phyloP scores from a whole-genome alignment of 192 early-diverging fungal species.

The Podila horticola region DNA sequence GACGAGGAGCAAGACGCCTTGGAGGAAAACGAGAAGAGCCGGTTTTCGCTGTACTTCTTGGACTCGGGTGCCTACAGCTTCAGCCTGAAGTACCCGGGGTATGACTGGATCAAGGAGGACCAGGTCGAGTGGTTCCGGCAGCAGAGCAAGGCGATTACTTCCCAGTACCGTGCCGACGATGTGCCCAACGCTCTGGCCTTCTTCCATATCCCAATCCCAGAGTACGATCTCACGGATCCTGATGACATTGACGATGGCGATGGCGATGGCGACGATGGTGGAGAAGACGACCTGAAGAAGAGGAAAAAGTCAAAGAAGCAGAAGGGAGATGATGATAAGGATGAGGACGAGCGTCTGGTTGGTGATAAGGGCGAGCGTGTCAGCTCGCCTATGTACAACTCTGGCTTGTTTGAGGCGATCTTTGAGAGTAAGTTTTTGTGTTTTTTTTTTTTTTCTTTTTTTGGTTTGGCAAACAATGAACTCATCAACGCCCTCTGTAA shows the following conservation, averaged over 20 bases:
- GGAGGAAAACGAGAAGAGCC: slow-evolving; percentile 8
- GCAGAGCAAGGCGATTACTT: slow-evolving; percentile 33
- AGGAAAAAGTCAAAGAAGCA: slow-evolving; percentile 5
- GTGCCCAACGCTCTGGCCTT: slow-evolving; percentile 57
- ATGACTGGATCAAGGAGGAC: slow-evolving; percentile 53
- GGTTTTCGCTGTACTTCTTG: slow-evolving; percentile 56
- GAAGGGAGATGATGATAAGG: neutral
- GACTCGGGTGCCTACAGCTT: slow-evolving; percentile 54
- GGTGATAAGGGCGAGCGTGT: slow-evolving; percentile 38
- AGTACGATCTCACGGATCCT: slow-evolving; percentile 23
- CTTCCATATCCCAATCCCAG: slow-evolving; percentile 58
- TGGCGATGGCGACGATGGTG: slow-evolving; percentile 1
- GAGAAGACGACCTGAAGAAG: neutral
- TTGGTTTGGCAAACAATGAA: neutral
- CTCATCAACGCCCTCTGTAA: no score
- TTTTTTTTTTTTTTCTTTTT: neutral
- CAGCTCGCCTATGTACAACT: slow-evolving; percentile 40
- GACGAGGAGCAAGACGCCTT: neutral
- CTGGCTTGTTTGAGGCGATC: slow-evolving; percentile 47
- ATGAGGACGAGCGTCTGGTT: slow-evolving; percentile 3
- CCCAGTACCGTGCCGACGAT: slow-evolving; percentile 1
- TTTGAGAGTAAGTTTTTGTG: slow-evolving; percentile 15
- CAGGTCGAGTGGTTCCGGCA: slow-evolving; percentile 57
- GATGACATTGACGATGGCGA: slow-evolving; percentile 5
- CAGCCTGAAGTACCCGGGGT: slow-evolving; percentile 42